phyloP scores from a whole-genome alignment of 176 grass and related monocot species.

The Poa pratensis region DNA sequence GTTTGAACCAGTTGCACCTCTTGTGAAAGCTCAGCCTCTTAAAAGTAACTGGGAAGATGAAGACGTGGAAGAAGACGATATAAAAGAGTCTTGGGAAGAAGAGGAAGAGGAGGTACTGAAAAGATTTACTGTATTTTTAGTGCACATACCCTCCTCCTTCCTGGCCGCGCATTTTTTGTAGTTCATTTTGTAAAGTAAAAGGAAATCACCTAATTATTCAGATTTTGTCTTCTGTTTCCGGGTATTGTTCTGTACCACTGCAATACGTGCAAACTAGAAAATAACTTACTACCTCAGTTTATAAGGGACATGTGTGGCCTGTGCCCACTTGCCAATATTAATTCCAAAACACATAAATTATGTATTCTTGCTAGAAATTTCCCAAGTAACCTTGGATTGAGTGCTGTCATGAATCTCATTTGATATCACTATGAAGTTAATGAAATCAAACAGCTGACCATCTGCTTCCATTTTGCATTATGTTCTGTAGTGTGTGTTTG shows the following conservation, averaged over 20 bases:
- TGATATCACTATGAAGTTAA: neutral
- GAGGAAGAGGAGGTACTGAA: constrained; percentile 75
- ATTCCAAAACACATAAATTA: neutral
- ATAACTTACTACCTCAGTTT: neutral
- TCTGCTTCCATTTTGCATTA: constrained; percentile 5
- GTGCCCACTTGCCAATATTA: neutral
- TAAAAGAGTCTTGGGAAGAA: constrained; percentile 95
- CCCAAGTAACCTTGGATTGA: neutral
- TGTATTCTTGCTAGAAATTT: neutral
- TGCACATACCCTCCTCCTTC: neutral
- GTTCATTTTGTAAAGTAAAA: neutral
- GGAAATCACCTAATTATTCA: neutral
- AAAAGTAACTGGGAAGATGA: constrained; percentile 85
- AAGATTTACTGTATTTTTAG: neutral
- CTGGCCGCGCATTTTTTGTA: constrained; percentile 16
- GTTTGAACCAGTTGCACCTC: constrained; percentile 59
- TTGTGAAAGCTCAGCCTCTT: constrained; percentile 49
- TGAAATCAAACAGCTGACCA: neutral
- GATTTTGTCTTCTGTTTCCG: neutral
- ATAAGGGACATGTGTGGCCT: neutral
- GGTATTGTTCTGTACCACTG: neutral
- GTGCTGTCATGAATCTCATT: neutral
- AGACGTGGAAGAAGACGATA: constrained; percentile 81
- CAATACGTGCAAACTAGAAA: neutral
- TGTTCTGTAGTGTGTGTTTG: neutral